These are phyloP conservation scores for Piper longum DNA, from an alignment of 164 flowering plant species.

Conservation along the genomic window DNA sequence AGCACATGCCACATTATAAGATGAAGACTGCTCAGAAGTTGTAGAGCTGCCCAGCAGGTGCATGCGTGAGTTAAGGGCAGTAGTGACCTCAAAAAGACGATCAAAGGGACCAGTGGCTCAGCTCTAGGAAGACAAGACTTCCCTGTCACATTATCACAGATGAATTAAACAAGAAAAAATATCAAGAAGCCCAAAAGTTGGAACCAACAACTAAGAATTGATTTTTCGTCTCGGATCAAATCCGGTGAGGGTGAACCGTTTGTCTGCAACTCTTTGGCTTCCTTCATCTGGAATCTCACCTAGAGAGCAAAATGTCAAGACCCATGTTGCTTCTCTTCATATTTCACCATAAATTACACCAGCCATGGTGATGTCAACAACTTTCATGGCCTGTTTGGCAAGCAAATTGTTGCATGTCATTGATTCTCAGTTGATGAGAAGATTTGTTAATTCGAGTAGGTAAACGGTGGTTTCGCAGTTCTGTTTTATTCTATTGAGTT, in stretches of 20 bases:
- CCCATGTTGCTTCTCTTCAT: not conserved
- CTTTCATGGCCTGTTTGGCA: not conserved
- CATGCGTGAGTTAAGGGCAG: too few species aligned
- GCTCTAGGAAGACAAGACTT: too few species aligned
- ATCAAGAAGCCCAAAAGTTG: conserved; percentile 6
- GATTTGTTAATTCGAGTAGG: conserved; percentile 7
- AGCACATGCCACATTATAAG: too few species aligned
- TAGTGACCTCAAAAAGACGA: too few species aligned
- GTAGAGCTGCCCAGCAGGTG: too few species aligned
- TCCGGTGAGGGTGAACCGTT: conserved; percentile 11
- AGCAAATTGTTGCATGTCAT: not conserved
- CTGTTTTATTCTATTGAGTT: conserved; percentile 41
- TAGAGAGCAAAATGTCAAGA: conserved; percentile 9
- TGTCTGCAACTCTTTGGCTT: conserved; percentile 30
- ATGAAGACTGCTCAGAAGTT: too few species aligned
- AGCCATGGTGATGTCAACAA: too few species aligned
- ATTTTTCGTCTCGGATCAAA: conserved; percentile 4
- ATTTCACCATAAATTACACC: too few species aligned
- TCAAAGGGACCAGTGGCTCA: too few species aligned
- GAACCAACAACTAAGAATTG: conserved; percentile 6
- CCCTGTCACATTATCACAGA: too few species aligned
- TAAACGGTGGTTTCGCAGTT: conserved; percentile 24
- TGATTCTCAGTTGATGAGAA: conserved; percentile 10
- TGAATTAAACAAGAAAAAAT: not conserved
- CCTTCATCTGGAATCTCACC: conserved; percentile 18